Conservation (phyloP, 2,329 filamentous ascomycete species). For the Diaporthe caulivora region DNA sequence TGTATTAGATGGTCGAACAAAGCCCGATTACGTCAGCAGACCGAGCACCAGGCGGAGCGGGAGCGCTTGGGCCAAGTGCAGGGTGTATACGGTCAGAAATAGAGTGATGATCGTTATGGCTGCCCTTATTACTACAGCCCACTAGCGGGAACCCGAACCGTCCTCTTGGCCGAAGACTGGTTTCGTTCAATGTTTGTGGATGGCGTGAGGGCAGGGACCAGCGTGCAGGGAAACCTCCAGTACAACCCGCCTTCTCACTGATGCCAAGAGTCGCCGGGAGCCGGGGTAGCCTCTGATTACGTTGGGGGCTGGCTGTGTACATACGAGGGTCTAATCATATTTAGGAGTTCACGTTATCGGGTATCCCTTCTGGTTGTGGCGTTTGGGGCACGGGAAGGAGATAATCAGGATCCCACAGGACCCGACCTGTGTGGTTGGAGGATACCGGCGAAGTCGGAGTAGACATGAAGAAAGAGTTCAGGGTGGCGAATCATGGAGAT, state of each 20-base stretch:
- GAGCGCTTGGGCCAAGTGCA: not conserved
- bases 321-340: slow-evolving; percentile 22
- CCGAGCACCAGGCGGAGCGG: not conserved
- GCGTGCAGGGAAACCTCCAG: not conserved
- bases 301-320: slow-evolving; percentile 2
- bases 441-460: not conserved
- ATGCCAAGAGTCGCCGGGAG: not conserved
- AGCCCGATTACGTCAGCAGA: slow-evolving; percentile 44
- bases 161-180: not conserved
- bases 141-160: not conserved
- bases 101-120: too few species aligned
- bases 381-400: not conserved
- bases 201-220: not conserved
- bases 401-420: not conserved
- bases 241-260: not conserved
- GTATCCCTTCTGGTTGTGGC: not conserved
- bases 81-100: slow-evolving; percentile 30
- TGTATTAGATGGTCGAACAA: slow-evolving; percentile 57
- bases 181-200: not conserved
- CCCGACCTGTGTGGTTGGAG: too few species aligned
- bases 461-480: not conserved
- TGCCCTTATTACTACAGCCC: not conserved
- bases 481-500: too few species aligned
- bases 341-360: not conserved
- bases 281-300: not conserved